Evolutionary conservation across 805 yeast genomes (phyloP), one percentile per base, ranked within the genome.

Genomic region (Debaryomyces tyrocola): DNA sequence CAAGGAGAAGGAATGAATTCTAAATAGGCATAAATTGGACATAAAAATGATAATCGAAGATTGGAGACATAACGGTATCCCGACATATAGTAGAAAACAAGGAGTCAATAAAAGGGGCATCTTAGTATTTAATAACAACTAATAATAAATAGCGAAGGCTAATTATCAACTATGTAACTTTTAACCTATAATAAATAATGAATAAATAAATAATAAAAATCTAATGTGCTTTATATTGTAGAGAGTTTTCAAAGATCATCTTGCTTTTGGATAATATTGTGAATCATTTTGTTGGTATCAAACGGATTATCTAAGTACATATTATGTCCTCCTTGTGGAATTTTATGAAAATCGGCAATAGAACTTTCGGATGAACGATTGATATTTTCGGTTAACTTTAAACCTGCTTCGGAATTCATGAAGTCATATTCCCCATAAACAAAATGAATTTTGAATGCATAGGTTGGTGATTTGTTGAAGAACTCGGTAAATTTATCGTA

Each of bases 381-480:
- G 28, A 69, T 47, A 10, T 52, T 41, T 2, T 56, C 49, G n/a
- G 58, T 64, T 43, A 73, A 51, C 37, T 59, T 64, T 17, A 52
- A 45, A 4, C 86, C 86, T 0, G 85, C 85, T 35, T 69, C 73
- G 1, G 74, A 63, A 56, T 82, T 76, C 94, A 86, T 87, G 74
- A 87, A 87, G 58, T 87, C 95, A 51, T 73, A 79, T 51, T 83
- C 79, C 0, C 94, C 95, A 60, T 85, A 87, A 7, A 78, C 56
- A 62, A 82, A 68, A 53, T 81, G 60, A 2, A 77, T 67, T 37
- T 69, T 63, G 42, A 69, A 67, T 4, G 43, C 40, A 44, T 53
- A 43, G 4, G 37, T 20, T 20, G 46, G 35, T 15, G 45, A 39
- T 4, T 41, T 29, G 2, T 31, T 12, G 17, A n/a, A 31, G 14